Evolutionary conservation across 805 yeast species (phyloP), one percentile per base, ranked within the genome.

Genomic region (Candida sakaeoensis): DNA sequence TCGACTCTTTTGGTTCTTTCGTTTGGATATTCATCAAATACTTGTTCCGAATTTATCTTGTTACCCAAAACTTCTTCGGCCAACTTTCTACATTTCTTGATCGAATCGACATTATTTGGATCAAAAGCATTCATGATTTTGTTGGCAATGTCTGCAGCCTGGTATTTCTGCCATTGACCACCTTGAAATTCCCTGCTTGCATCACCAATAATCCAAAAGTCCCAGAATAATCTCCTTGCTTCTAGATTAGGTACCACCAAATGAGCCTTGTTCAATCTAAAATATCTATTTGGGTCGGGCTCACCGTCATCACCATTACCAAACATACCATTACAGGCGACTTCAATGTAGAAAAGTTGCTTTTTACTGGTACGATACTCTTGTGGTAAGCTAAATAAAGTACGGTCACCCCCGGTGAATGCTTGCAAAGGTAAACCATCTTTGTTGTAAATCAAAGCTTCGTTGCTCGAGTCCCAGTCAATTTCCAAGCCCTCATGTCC

Each of bases 261-360:
- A 57, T 90, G 96, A 10, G 93, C 93, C 31, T 63, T 65, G 43
- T 66, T 65, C 43, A 93, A 68, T 21, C 74, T 61, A 61, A 90
- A 93, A 58, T 74, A 80, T 43, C 86, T 71, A 59, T 86, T 80
- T 16, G 80, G 79, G 51, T 83, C 81, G 3, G 86, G 86, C 41
- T 69, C 69, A 19, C 83, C 85, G 37, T 64, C 71, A 23, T 75
- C 74, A 12, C 80, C 79, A 35, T 59, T 62, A 9, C 96, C 96
- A 58, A 85, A 87, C 93, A 91, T 91, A 13, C 95, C 95, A 63
- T 91, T 93, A 58, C 96, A 91, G 9, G 93, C 85, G 55, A 88
- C 81, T 59, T 91, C 99, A 40, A 93, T 65, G 59, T 85, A 93
- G 51, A 90, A 87, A 2, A 58, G 57, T 55, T 84, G 85, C 49